Conservation (phyloP, 352 stramenopile species). For the Nothophytophthora sp. region DNA sequence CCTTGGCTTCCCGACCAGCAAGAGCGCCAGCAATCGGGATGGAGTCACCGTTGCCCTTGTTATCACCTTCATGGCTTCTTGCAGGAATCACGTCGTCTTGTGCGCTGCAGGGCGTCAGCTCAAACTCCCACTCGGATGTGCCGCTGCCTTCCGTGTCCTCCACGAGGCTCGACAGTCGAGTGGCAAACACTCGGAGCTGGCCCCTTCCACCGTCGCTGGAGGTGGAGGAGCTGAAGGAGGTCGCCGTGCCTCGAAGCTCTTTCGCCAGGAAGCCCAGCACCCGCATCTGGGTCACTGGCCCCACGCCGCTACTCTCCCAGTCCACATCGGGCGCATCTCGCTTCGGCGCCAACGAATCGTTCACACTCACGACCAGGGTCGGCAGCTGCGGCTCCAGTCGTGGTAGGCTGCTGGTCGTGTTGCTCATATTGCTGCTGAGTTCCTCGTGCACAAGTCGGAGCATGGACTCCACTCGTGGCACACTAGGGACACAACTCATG, state of each 20-base stretch:
- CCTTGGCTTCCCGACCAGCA: not conserved
- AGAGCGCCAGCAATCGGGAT: not conserved
- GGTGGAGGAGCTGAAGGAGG: not conserved
- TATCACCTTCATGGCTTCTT: not conserved
- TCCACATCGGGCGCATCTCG: not conserved
- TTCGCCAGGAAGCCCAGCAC: not conserved
- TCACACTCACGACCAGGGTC: not conserved
- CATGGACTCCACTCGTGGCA: conserved; percentile 1
- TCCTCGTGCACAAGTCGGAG: not conserved
- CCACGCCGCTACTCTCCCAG: not conserved
- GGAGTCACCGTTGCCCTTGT: not conserved
- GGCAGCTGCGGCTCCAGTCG: not conserved
- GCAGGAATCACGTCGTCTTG: not conserved
- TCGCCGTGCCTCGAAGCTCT: not conserved
- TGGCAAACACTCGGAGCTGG: not conserved
- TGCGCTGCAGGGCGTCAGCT: not conserved
- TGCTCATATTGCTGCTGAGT: not conserved
- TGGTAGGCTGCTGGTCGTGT: not conserved
- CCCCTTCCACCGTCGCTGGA: not conserved
- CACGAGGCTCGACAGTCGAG: not conserved
- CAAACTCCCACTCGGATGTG: not conserved
- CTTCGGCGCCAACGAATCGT: conserved; percentile 4
- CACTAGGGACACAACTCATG: not conserved
- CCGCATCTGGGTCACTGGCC: not conserved
- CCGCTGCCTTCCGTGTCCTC: not conserved